phyloP scores from a whole-genome alignment of 768 basidiomycete genomes.

The Phaeotremella fagi region DNA sequence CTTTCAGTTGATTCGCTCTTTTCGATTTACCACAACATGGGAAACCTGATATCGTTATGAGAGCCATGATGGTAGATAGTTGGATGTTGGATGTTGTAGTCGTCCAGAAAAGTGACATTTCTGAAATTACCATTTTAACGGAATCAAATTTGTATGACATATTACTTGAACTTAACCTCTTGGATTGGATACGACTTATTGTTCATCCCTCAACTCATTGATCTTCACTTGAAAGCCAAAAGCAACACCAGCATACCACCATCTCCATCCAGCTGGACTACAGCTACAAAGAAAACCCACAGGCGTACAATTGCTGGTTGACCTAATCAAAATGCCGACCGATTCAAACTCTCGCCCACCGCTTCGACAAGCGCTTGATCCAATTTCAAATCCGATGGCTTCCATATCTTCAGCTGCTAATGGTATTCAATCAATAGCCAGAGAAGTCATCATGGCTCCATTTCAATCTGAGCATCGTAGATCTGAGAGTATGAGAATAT shows the following conservation, averaged over 20 bases:
- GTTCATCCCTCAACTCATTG: no score
- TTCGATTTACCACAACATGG: slow-evolving; percentile 80
- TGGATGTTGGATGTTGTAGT: not conserved
- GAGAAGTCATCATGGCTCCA: slow-evolving; percentile 44
- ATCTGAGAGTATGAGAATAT: slow-evolving; percentile 42
- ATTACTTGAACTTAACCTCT: no score
- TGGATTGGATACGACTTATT: no score
- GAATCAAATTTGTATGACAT: slow-evolving; percentile 4
- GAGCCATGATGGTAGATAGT: slow-evolving; percentile 63
- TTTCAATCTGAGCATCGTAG: slow-evolving; percentile 38
- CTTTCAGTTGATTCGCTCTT: slow-evolving; percentile 63
- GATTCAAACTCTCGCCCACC: slow-evolving; percentile 13
- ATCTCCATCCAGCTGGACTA: not conserved
- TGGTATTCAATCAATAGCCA: slow-evolving; percentile 39
- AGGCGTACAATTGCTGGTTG: not conserved
- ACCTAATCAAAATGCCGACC: not conserved
- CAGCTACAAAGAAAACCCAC: not conserved
- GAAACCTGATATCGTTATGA: slow-evolving; percentile 82
- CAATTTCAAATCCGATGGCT: slow-evolving; percentile 29
- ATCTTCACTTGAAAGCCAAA: no score
- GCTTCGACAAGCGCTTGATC: slow-evolving; percentile 38
- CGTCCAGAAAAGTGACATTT: not conserved
- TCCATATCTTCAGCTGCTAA: slow-evolving; percentile 16
- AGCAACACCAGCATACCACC: not conserved
- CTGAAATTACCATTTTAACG: not conserved